phyloP scores from a whole-genome alignment of 2,329 filamentous ascomycete species.

The Xylariaceae sp. region DNA sequence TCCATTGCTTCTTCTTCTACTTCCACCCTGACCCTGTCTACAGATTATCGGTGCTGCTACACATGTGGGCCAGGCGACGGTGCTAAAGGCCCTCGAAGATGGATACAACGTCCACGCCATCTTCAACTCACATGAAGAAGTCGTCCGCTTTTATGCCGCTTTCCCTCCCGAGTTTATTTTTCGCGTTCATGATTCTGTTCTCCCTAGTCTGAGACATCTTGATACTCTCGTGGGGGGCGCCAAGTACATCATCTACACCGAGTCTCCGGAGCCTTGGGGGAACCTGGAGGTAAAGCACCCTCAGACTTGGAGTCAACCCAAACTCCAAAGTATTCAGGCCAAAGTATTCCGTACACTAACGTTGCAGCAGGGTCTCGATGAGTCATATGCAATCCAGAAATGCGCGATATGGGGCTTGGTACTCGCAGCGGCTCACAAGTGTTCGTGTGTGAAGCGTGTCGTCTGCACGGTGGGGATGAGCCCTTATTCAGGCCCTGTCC shows the following conservation, averaged over 20 bases:
- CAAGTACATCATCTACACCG: no score
- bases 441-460: not conserved
- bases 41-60: constrained; percentile 1
- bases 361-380: no score
- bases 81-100: not conserved
- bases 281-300: no score
- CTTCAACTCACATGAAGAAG: not conserved
- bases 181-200: no score
- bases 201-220: no score
- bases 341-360: no score
- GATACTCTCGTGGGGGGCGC: no score
- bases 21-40: not conserved
- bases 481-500: not conserved
- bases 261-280: no score
- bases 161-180: not conserved
- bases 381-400: no score
- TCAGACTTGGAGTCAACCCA: no score
- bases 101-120: not conserved
- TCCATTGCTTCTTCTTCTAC: not conserved
- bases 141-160: not conserved
- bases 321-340: no score
- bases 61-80: not conserved
- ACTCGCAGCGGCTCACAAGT: not conserved
- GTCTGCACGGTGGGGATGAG: not conserved
- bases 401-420: no score